phyloP scores from a whole-genome alignment of 2,329 filamentous ascomycete species.

The Stagonosporopsis tanaceti region DNA sequence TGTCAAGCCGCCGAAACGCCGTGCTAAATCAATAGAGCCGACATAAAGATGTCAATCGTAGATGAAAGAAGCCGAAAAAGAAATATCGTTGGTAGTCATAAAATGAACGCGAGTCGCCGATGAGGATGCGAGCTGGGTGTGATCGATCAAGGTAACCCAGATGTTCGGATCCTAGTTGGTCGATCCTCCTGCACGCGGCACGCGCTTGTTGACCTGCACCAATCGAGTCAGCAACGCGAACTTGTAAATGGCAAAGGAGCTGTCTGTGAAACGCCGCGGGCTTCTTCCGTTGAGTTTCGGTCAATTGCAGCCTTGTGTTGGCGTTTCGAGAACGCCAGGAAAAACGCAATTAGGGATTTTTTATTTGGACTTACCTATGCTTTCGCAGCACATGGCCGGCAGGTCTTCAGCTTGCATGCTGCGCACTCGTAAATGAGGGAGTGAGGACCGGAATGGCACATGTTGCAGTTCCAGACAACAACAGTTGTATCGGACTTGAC shows the following conservation, averaged over 20 bases:
- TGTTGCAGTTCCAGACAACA: constrained; percentile 61
- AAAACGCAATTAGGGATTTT: not conserved
- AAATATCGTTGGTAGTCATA: constrained; percentile 19
- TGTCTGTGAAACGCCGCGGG: constrained; percentile 20
- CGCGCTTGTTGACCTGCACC: constrained; percentile 30
- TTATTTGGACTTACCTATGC: constrained; percentile 42
- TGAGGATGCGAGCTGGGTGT: constrained; percentile 23
- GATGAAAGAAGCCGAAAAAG: constrained; percentile 21
- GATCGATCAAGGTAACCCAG: constrained; percentile 19
- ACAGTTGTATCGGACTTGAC: constrained; percentile 62
- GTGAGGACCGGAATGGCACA: constrained; percentile 60
- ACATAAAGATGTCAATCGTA: constrained; percentile 24
- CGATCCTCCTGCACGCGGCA: constrained; percentile 35
- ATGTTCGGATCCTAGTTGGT: constrained; percentile 29
- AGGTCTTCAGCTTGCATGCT: constrained; percentile 61
- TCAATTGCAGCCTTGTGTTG: constrained; percentile 16
- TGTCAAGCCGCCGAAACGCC: constrained; percentile 43
- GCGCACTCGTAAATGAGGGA: constrained; percentile 61
- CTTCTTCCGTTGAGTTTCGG: constrained; percentile 10
- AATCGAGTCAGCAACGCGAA: constrained; percentile 35
- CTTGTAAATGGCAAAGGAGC: constrained; percentile 23
- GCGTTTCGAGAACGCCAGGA: not conserved
- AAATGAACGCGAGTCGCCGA: constrained; percentile 22
- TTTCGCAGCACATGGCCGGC: constrained; percentile 57
- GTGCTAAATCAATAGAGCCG: constrained; percentile 45